Conservation (phyloP, 2,329 filamentous ascomycete genomes). For the Chaetomium globosum region DNA sequence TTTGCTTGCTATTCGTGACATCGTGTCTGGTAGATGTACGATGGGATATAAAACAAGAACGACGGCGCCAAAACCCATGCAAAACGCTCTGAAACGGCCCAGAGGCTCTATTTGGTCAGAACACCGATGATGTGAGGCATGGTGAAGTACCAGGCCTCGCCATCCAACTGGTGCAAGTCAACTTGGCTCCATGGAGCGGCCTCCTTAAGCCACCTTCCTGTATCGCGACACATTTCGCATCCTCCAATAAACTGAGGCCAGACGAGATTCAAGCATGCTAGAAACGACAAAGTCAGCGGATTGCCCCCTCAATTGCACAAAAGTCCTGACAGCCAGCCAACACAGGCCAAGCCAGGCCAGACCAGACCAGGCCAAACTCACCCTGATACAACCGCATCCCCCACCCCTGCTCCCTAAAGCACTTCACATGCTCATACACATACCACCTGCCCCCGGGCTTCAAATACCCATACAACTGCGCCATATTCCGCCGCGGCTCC, state of each 20-base stretch:
- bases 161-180: slow-evolving; percentile 49
- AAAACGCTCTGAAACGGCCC: background rate
- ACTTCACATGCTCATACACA: slow-evolving; percentile 62
- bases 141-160: slow-evolving; percentile 48
- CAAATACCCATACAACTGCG: slow-evolving; percentile 58
- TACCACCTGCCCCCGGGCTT: slow-evolving; percentile 66
- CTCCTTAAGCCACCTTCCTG: slow-evolving; percentile 49
- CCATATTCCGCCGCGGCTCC: slow-evolving; percentile 58
- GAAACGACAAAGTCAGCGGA: background rate
- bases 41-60: background rate
- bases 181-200: slow-evolving; percentile 56
- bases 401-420: slow-evolving; percentile 41
- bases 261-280: slow-evolving; percentile 55
- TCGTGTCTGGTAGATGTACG: background rate
- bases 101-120: slow-evolving; percentile 51
- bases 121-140: slow-evolving; percentile 57
- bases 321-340: background rate
- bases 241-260: slow-evolving; percentile 58
- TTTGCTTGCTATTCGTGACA: slow-evolving; percentile 2
- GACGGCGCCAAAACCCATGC: background rate
- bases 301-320: background rate
- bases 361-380: slow-evolving; percentile 41
- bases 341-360: background rate
- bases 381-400: slow-evolving; percentile 54
- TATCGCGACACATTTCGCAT: slow-evolving; percentile 55